Conservation (phyloP, 176 grass and related monocot species). For the Musa beccarii region DNA sequence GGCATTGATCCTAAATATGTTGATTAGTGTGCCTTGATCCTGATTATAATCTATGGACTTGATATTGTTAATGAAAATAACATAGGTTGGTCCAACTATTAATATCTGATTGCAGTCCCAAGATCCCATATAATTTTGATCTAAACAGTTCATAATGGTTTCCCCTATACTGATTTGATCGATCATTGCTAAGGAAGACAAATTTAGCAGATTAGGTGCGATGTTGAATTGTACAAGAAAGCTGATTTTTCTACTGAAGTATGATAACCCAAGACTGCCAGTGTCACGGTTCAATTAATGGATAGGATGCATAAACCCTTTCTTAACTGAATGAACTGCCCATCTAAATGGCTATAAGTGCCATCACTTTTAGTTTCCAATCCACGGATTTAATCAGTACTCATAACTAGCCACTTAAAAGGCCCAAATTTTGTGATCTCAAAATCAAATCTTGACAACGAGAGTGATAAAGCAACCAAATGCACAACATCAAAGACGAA, state of each 20-base stretch:
- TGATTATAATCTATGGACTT: no score
- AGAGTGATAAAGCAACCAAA: not conserved
- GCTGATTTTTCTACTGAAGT: not conserved
- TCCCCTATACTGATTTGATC: no score
- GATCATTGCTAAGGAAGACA: no score
- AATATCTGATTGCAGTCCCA: no score
- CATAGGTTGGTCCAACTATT: no score
- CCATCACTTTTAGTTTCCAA: not conserved
- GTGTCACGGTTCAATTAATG: not conserved
- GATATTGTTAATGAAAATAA: no score
- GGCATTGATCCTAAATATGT: no score
- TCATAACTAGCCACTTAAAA: not conserved
- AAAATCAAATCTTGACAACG: not conserved
- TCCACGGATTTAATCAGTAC: not conserved
- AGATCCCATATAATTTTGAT: no score
- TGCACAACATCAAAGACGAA: not conserved
- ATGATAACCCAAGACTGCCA: not conserved
- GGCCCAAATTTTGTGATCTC: not conserved
- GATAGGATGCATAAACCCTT: not conserved
- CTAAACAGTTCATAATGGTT: no score
- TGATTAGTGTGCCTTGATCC: no score
- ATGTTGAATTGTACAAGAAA: not conserved
- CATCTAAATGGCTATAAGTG: not conserved
- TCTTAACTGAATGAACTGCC: not conserved
- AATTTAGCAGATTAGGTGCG: not conserved